Percentiles rank a stretch among this genome's conserved stretches.
These are phyloP conservation scores for Pleurotus salmoneostramineus DNA, from an alignment of 768 basidiomycete species.

Conservation along the genomic window DNA sequence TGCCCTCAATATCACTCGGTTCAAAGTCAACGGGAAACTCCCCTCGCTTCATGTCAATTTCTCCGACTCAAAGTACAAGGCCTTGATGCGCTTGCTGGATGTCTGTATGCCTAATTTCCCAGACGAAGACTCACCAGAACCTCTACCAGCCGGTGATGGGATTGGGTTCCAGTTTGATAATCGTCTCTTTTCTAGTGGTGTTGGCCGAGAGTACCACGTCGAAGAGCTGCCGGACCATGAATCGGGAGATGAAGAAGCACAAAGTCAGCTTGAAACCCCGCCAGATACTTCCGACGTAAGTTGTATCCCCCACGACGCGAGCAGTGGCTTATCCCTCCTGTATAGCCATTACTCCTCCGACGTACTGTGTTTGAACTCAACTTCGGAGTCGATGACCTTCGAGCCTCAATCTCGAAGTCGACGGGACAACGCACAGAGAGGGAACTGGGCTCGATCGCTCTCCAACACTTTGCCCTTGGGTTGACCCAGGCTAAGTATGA, in stretches of 20 bases:
- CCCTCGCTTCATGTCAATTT: constrained; percentile 88
- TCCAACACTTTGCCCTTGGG: constrained; percentile 73
- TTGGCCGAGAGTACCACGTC: constrained; percentile 64
- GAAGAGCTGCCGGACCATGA: constrained; percentile 50
- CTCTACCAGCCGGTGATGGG: constrained; percentile 18
- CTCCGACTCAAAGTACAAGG: constrained; percentile 88
- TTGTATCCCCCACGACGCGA: constrained; percentile 4
- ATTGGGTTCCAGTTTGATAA: constrained; percentile 40
- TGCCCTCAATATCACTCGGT: constrained; percentile 74
- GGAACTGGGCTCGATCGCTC: constrained; percentile 70
- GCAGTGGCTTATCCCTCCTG: background rate
- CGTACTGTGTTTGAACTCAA: constrained; percentile 77
- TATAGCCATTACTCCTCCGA: constrained; percentile 36
- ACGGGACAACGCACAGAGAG: constrained; percentile 59
- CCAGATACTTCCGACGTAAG: constrained; percentile 13
- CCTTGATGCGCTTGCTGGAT: constrained; percentile 89
- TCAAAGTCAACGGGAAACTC: constrained; percentile 88
- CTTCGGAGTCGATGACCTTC: constrained; percentile 82
- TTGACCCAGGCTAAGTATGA: constrained; percentile 80
- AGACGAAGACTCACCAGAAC: constrained; percentile 25
- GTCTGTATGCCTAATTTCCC: constrained; percentile 85
- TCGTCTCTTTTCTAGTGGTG: constrained; percentile 1
- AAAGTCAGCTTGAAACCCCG: background rate
- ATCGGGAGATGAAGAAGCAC: constrained; percentile 22
- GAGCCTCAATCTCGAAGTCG: constrained; percentile 76